A percentile compares a stretch with the other conserved stretches of the same genome.
These are phyloP conservation scores for Cladobotryum protrusum DNA, from an alignment of 2,329 filamentous ascomycete species.

Conservation along the genomic window DNA sequence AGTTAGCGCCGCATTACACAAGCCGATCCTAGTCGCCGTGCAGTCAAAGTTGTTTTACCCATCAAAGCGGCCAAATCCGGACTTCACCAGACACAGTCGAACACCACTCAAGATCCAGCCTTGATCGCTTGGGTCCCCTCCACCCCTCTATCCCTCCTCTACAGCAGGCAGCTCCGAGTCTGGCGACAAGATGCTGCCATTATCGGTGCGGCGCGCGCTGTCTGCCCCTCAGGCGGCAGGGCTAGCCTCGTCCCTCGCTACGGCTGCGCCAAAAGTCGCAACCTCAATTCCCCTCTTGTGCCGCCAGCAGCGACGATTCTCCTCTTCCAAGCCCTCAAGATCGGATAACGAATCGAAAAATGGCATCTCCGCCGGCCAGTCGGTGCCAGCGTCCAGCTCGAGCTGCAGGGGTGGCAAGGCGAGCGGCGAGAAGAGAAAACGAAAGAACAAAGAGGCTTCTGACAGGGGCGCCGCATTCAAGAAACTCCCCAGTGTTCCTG, in stretches of 20 bases:
- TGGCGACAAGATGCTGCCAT: conserved; percentile 44
- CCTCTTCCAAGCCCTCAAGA: conserved; percentile 57
- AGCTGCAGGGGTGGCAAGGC: conserved; percentile 37
- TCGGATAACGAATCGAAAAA: conserved; percentile 51
- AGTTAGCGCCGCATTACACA: conserved; percentile 12
- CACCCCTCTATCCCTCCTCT: conserved; percentile 5
- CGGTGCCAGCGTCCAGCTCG: conserved; percentile 43
- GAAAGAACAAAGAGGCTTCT: conserved; percentile 49
- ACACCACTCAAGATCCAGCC: conserved; percentile 29
- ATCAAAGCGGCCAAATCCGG: conserved; percentile 30
- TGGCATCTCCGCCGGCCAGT: conserved; percentile 42
- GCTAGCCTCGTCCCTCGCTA: conserved; percentile 37
- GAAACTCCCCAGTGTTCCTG: conserved; percentile 67
- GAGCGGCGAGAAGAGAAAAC: conserved; percentile 49
- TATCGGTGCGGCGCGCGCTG: conserved; percentile 50
- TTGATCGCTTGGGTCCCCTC: conserved; percentile 17
- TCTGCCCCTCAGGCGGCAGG: conserved; percentile 39
- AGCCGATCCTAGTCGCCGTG: conserved; percentile 6
- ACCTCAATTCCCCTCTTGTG: conserved; percentile 30
- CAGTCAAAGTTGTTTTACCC: conserved; percentile 29
- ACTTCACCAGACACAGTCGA: conserved; percentile 27
- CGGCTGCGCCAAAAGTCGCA: conserved; percentile 34
- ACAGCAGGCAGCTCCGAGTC: conserved; percentile 12
- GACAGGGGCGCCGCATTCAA: conserved; percentile 40
- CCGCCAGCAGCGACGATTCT: conserved; percentile 49